A percentile compares a stretch with the other conserved stretches of the same genome.
phyloP scores from a whole-genome alignment of 2,329 filamentous ascomycete genomes.

The Talaromyces pinophilus region DNA sequence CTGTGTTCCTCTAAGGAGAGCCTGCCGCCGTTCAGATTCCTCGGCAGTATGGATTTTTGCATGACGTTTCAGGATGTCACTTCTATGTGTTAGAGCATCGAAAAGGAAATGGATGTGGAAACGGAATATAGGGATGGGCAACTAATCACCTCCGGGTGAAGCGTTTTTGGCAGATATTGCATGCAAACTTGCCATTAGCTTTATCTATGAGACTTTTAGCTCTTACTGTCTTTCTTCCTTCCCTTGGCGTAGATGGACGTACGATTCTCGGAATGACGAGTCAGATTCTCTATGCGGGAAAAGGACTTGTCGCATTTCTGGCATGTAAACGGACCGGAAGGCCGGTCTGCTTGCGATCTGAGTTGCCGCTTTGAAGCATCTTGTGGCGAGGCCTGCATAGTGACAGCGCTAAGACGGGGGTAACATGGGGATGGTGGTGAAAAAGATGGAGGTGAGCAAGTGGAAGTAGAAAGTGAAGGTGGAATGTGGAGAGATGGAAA shows the following conservation, averaged over 20 bases:
- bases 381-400: neutral
- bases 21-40: neutral
- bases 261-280: slow-evolving; percentile 23
- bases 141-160: slow-evolving; percentile 22
- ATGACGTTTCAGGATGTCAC: slow-evolving; percentile 7
- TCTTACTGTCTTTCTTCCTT: neutral
- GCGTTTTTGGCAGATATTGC: slow-evolving; percentile 17
- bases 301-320: slow-evolving; percentile 18
- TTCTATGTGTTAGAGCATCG: neutral
- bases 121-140: neutral
- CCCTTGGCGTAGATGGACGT: neutral
- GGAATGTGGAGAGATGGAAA: slow-evolving; percentile 9
- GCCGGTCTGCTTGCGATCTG: neutral
- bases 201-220: slow-evolving; percentile 15
- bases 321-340: slow-evolving; percentile 17
- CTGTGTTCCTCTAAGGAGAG: neutral
- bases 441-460: neutral
- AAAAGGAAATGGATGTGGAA: neutral
- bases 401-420: neutral
- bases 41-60: neutral
- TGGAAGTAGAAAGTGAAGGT: slow-evolving; percentile 5
- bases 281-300: slow-evolving; percentile 23
- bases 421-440: neutral
- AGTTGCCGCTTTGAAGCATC: neutral
- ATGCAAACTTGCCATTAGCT: slow-evolving; percentile 20